Percentiles rank a stretch among this genome's conserved stretches.
Conservation (phyloP, 441 rosid species). For the Gossypium aridum region DNA sequence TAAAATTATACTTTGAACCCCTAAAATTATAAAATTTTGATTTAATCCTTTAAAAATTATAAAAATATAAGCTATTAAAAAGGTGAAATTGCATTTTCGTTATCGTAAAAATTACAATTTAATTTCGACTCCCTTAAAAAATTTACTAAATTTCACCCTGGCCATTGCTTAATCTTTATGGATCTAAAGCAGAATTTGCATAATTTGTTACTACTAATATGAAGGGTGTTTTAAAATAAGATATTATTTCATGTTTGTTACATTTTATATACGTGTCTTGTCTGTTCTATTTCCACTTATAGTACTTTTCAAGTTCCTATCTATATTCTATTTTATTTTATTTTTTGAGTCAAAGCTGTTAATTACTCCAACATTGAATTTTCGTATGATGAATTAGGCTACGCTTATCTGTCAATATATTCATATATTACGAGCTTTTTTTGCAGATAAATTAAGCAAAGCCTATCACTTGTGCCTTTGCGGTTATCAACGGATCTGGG, state of each 20-base stretch:
- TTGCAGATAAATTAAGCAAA: conserved; percentile 15
- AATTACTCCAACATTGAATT: neutral
- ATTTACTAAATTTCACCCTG: too few relatives aligned
- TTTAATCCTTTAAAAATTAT: too few relatives aligned
- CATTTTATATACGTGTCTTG: neutral
- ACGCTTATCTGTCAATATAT: conserved; percentile 19
- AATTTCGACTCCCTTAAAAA: too few relatives aligned
- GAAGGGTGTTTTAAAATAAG: too few relatives aligned
- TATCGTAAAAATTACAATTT: too few relatives aligned
- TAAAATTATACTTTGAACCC: too few relatives aligned
- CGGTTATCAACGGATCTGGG: conserved; percentile 40
- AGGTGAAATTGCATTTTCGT: accelerated
- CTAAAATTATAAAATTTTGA: too few relatives aligned
- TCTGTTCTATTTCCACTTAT: conserved; percentile 1
- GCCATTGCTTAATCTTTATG: neutral
- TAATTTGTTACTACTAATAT: too few relatives aligned
- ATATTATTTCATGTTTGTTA: neutral
- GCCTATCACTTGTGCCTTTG: conserved; percentile 5
- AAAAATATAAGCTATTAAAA: too few relatives aligned
- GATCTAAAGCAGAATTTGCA: neutral
- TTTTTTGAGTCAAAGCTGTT: conserved; percentile 15
- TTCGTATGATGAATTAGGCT: neutral
- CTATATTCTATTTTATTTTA: neutral
- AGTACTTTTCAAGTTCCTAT: conserved; percentile 10
- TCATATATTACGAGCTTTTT: neutral